These are phyloP conservation scores for Epichloe uncinata DNA, from an alignment of 2,329 filamentous ascomycete species.

Conservation along the genomic window DNA sequence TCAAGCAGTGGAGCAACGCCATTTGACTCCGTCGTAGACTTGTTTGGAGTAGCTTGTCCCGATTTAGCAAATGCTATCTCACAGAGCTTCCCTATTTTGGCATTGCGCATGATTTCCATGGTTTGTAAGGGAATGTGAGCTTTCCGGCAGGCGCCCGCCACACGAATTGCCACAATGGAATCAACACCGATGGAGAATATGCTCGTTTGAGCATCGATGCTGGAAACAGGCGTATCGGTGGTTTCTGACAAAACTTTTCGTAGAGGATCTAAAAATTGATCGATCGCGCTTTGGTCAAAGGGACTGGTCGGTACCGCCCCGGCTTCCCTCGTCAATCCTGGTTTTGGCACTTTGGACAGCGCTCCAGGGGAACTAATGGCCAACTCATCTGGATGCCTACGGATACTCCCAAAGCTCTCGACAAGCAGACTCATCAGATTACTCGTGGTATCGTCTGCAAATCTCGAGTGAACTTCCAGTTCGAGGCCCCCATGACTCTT, in stretches of 20 bases:
- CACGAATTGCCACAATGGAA: neutral
- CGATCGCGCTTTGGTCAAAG: neutral
- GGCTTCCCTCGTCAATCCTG: neutral
- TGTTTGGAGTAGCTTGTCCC: neutral
- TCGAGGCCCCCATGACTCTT: neutral
- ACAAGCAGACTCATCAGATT: neutral
- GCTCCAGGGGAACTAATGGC: neutral
- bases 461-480: neutral
- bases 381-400: neutral
- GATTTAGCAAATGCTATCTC: neutral
- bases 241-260: neutral
- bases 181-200: neutral
- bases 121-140: neutral
- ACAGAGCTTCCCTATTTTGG: neutral
- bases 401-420: neutral
- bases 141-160: neutral
- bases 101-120: neutral
- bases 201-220: neutral
- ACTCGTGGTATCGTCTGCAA: neutral
- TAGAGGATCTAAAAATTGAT: neutral
- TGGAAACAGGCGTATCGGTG: neutral
- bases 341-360: neutral
- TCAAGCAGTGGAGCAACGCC: neutral
- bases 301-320: neutral
- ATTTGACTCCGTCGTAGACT: neutral